These are phyloP conservation scores for Aspergillus bridgeri DNA, from an alignment of 495 filamentous ascomycete genomes.

Conservation along the genomic window DNA sequence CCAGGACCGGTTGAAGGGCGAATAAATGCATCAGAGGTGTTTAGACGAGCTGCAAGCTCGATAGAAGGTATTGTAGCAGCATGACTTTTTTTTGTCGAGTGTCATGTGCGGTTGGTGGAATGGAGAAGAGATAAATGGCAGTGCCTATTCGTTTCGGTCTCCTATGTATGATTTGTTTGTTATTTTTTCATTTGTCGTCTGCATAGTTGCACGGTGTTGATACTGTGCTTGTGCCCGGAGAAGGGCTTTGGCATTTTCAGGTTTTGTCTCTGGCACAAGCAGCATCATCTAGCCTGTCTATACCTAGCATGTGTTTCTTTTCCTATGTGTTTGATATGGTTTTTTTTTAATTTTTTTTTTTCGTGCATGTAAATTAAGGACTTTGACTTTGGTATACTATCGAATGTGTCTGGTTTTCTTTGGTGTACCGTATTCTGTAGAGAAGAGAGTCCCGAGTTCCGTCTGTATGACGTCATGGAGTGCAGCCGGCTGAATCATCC, in stretches of 20 bases:
- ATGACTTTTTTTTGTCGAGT: constrained; percentile 18
- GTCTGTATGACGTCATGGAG: not conserved
- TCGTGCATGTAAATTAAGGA: constrained; percentile 25
- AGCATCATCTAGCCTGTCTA: constrained; percentile 19
- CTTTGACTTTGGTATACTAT: constrained; percentile 22
- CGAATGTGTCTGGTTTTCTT: constrained; percentile 6
- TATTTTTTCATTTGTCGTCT: constrained; percentile 27
- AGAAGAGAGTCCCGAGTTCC: not conserved
- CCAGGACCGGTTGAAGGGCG: constrained; percentile 57
- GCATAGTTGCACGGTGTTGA: constrained; percentile 19
- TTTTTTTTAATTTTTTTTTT: no score
- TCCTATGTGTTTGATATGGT: not conserved
- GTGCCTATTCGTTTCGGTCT: constrained; percentile 27
- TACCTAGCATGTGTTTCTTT: constrained; percentile 21
- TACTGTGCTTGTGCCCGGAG: constrained; percentile 24
- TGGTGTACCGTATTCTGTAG: not conserved
- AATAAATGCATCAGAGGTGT: constrained; percentile 29
- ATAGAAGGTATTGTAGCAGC: constrained; percentile 8
- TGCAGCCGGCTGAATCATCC: constrained; percentile 18
- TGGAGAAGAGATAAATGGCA: constrained; percentile 25
- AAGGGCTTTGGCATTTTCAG: constrained; percentile 18
- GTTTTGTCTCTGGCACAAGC: constrained; percentile 14
- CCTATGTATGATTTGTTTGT: constrained; percentile 35
- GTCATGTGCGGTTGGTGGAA: constrained; percentile 29
- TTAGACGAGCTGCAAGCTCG: constrained; percentile 1